Base-by-base conservation (phyloP, 768 basidiomycete species). In the Trametopsis cervina region DNA sequence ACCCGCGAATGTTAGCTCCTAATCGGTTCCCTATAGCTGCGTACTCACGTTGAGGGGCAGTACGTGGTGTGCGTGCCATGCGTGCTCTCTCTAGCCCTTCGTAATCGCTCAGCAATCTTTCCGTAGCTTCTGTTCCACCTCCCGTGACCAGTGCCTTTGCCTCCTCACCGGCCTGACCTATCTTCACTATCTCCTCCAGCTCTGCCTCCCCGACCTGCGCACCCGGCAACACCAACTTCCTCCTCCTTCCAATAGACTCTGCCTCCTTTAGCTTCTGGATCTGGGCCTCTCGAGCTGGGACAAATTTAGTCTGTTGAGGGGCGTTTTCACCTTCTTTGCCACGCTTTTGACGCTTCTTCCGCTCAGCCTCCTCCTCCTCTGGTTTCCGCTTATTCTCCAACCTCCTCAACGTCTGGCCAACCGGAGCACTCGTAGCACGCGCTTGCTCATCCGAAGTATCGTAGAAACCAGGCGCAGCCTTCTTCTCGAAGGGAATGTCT, bases 401-500 rank as follows among this genome's bases (percentile, higher is more conserved):
- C n/a, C 92, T 79, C 23, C 91, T 86, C 4, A 96, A 75, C 0
- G 86, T 83, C 63, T 92, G 89, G 3, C 94, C 94, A 22, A 97
- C 85, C 1, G 89, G 95, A 0, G 95, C 91, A n/a, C 81, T 73
- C 12, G 87, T 80, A 33, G 83, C 72, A 42, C 89, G 85, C 4
- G 91, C 85, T 59, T 93, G 85, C 62, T 99, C 96, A 56, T 95
- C 96, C 0, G 85, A 77, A 2, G 90, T 93, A 63, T 99, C 96
- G 66, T 98, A 99, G 69, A 99, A 99, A 0, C 96, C 96, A 9
- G 94, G 69, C 0, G 91, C 93, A 0, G 96, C 76, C 61, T 89
- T 89, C 72, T 98, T 97, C 70, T 99, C 96, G 63, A 98, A 98
- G 0, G 96, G 96, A 56, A 97, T 96, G 62, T 99, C 96, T 43